Conservation (phyloP, 106 monocot species). For the Dendrobium nobile region DNA sequence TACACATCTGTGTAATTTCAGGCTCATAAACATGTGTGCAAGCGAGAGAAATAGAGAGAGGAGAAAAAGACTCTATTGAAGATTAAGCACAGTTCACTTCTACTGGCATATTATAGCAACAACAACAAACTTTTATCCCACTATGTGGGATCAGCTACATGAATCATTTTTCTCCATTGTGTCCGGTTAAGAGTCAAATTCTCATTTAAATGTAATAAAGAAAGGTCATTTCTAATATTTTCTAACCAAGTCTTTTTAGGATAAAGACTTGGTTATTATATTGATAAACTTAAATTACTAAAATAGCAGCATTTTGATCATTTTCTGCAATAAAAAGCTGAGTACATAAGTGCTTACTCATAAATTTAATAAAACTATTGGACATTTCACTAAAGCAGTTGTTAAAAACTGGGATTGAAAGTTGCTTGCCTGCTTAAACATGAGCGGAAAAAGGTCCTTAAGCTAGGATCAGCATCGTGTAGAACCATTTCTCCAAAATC, state of each 20-base stretch:
- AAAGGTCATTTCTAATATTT: no score
- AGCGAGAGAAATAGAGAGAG: background rate
- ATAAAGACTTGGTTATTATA: no score
- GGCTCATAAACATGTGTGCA: background rate
- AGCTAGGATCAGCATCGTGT: conserved; percentile 84
- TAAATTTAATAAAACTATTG: background rate
- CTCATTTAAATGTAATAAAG: no score
- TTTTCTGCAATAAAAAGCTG: background rate
- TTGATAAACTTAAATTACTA: background rate
- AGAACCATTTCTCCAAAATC: conserved; percentile 94
- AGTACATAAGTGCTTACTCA: background rate
- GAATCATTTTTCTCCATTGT: no score
- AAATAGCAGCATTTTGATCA: background rate
- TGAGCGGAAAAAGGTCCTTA: conserved; percentile 74
- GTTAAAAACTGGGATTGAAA: background rate
- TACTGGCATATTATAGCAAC: no score
- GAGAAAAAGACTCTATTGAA: background rate
- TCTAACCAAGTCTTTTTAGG: no score
- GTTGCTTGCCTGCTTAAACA: conserved; percentile 80
- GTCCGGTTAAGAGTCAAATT: no score
- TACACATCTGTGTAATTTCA: background rate
- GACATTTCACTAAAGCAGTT: background rate
- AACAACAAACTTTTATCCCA: no score
- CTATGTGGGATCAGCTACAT: no score
- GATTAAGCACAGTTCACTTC: conserved; percentile 1